Percentiles rank a stretch among this genome's conserved stretches.
These are phyloP conservation scores for Ophiocordyceps australis DNA, from an alignment of 2,329 filamentous ascomycete genomes.

Conservation along the genomic window DNA sequence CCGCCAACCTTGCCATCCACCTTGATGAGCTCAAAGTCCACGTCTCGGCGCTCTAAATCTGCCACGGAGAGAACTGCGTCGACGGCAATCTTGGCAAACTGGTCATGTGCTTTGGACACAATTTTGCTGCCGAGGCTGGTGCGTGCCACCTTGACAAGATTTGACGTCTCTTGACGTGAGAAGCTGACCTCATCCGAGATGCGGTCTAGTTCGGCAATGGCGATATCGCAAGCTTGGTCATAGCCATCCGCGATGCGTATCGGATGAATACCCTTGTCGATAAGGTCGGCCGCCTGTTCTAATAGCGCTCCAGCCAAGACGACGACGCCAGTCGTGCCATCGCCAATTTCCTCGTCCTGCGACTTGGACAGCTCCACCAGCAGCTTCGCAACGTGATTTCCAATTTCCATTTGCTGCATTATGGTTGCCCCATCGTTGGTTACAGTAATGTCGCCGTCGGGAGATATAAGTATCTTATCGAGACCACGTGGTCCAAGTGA, in stretches of 20 bases:
- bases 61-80: constrained; percentile 94
- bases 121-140: constrained; percentile 97
- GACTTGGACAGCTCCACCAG: constrained; percentile 95
- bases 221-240: constrained; percentile 93
- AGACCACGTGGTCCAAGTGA: constrained; percentile 89
- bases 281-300: constrained; percentile 91
- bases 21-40: constrained; percentile 98
- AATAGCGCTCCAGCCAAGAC: constrained; percentile 87
- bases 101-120: constrained; percentile 95
- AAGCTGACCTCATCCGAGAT: constrained; percentile 90
- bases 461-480: constrained; percentile 97
- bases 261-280: constrained; percentile 98
- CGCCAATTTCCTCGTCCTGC: constrained; percentile 96
- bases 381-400: constrained; percentile 94
- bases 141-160: constrained; percentile 85
- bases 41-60: constrained; percentile 87
- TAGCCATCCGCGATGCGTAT: constrained; percentile 98
- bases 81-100: constrained; percentile 93
- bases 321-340: constrained; percentile 94
- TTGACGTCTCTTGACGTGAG: constrained; percentile 58
- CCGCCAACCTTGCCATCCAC: constrained; percentile 97
- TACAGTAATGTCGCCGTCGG: constrained; percentile 96
- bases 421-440: constrained; percentile 99
- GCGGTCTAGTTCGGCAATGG: constrained; percentile 76
- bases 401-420: constrained; percentile 94